These are phyloP conservation scores for Globisporangium paddicum DNA, from an alignment of 352 stramenopile genomes.

Conservation along the genomic window DNA sequence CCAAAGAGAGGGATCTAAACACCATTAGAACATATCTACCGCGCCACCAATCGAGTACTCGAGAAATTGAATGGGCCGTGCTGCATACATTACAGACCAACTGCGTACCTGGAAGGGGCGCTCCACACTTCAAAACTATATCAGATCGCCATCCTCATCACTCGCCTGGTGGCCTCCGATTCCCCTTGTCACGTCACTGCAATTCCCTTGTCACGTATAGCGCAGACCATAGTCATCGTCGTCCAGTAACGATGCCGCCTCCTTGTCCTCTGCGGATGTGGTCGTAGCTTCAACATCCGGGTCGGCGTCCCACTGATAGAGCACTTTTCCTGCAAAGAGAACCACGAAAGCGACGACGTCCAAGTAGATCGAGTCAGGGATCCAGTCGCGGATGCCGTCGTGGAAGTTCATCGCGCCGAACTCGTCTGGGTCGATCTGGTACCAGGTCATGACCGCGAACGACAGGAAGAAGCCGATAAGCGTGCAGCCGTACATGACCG, in stretches of 20 bases:
- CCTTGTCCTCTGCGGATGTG: constrained; percentile 80
- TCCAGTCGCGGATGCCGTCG: constrained; percentile 62
- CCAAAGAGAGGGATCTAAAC: constrained; percentile 6
- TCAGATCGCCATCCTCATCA: background rate
- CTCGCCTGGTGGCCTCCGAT: background rate
- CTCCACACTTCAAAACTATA: background rate
- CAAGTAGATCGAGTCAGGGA: constrained; percentile 61
- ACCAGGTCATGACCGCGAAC: constrained; percentile 70
- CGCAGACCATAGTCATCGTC: constrained; percentile 70
- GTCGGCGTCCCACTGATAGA: constrained; percentile 81
- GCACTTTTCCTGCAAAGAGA: constrained; percentile 59
- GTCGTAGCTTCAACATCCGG: constrained; percentile 78
- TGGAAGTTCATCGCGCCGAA: constrained; percentile 56
- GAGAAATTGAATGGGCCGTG: background rate
- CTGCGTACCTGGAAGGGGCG: background rate
- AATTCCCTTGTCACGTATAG: constrained; percentile 42
- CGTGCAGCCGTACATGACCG: constrained; percentile 72
- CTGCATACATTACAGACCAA: constrained; percentile 1
- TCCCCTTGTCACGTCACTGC: background rate
- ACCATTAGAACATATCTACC: constrained; percentile 5
- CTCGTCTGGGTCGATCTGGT: constrained; percentile 67
- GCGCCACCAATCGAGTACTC: background rate
- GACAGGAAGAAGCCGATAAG: constrained; percentile 67
- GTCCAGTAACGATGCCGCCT: constrained; percentile 66
- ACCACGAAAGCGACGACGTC: constrained; percentile 68